These are phyloP conservation scores for Stenogyne calaminthoides DNA, from an alignment of 305 asterid species.

Conservation along the genomic window DNA sequence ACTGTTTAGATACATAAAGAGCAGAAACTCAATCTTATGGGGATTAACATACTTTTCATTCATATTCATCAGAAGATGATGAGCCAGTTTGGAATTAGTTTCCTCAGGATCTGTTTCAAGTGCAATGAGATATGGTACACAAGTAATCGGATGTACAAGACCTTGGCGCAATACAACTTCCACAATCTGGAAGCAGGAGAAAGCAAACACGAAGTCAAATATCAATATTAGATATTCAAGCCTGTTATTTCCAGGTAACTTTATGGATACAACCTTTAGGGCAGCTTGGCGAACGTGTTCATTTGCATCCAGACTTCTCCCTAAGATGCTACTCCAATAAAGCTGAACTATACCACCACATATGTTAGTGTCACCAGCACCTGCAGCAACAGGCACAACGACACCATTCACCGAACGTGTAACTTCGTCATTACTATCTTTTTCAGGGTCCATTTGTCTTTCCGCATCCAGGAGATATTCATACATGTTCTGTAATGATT, in stretches of 20 bases:
- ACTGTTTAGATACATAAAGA: conserved; percentile 32
- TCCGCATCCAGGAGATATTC: conserved; percentile 99
- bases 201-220: conserved; percentile 25
- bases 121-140: conserved; percentile 97
- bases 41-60: conserved; percentile 77
- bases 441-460: conserved; percentile 78
- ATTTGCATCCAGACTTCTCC: conserved; percentile 82
- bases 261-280: conserved; percentile 64
- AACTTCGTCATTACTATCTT: conserved; percentile 50
- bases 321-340: conserved; percentile 80
- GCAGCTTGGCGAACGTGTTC: conserved; percentile 90
- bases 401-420: conserved; percentile 50
- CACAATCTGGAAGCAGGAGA: conserved; percentile 66
- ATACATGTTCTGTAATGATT: conserved; percentile 88
- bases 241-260: neutral
- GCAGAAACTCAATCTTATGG: conserved; percentile 20
- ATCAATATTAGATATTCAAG: conserved; percentile 13
- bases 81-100: conserved; percentile 81
- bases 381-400: conserved; percentile 97
- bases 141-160: conserved; percentile 97
- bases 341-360: conserved; percentile 97
- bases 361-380: conserved; percentile 99
- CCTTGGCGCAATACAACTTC: conserved; percentile 99
- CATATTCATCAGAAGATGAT: conserved; percentile 96
- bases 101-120: conserved; percentile 97